Evolutionary conservation across 306 rosid genomes (phyloP), one percentile per base, ranked within the genome.

Genomic region (Lagenaria siceraria): DNA sequence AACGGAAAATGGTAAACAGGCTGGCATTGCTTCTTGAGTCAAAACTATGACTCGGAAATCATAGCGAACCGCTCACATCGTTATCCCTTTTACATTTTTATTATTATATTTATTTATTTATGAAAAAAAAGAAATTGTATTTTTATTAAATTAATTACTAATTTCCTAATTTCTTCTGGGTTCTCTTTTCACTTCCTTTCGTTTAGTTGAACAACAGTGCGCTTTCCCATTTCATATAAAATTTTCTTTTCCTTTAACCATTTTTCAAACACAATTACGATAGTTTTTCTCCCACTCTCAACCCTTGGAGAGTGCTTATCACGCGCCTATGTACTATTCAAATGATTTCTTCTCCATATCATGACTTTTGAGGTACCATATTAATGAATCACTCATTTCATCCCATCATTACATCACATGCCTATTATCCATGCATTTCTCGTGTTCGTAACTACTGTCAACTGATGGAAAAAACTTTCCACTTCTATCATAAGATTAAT

Each of bases 31-130:
- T 68, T 68, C 53, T 0, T 4, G 5, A 12, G 53, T 42, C 53
- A 22, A 68, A 68, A 68, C 74, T 68, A 42, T 40, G 74, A 68
- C 54, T 68, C 35, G 33, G 19, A 68, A 68, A 42, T 68, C 74
- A 68, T 68, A 38, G n/a, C 54, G 54, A 68, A 68, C 74, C 74
- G 33, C 74, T 42, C 54, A 11, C 53, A 68, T 68, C 74, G 10
- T 68, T 68, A 68, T 64, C 74, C 31, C 31, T 38, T 66, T n/a
- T 19, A 31, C 29, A n/a, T 33, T 63, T 9, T 4, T 24, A 3
- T 58, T 58, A 11, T 31, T 29, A 29, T 62, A 1, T 53, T 53
- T 53, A 6, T 53, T 53, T 61, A 5, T 13, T 59, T 24, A 24
- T 24, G 1, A 60, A 25, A 13, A 59, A 60, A 0, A 6, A 18